Percentiles rank a stretch among this genome's conserved stretches.
phyloP scores from a whole-genome alignment of 2,329 filamentous ascomycete species.

The Diaporthe ampelina region DNA sequence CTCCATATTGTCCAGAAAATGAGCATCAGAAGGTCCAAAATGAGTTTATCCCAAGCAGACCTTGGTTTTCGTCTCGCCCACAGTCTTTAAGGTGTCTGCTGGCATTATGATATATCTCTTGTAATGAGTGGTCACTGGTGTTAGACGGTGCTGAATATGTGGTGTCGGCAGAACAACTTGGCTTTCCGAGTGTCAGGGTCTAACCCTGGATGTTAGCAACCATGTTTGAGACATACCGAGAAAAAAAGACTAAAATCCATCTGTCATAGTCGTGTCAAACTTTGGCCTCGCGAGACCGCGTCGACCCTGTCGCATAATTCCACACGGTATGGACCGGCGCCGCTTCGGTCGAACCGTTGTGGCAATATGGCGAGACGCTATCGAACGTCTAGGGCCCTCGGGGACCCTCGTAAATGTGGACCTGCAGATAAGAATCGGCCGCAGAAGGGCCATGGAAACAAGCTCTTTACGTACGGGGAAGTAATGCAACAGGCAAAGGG shows the following conservation, averaged over 20 bases:
- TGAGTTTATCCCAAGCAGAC: no score
- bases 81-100: not conserved
- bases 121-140: no score
- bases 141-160: not conserved
- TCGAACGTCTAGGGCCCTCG: constrained; percentile 9
- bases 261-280: constrained; percentile 4
- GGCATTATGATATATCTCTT: no score
- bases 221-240: no score
- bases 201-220: not conserved
- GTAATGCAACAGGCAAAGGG: constrained; percentile 14
- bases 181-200: not conserved
- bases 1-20: not conserved
- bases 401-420: constrained; percentile 24
- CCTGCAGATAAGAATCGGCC: constrained; percentile 16
- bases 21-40: not conserved
- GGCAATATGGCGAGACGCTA: constrained; percentile 30
- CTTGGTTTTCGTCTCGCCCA: no score
- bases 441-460: constrained; percentile 9
- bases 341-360: constrained; percentile 24
- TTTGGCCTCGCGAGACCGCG: not conserved
- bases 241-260: not conserved
- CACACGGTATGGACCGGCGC: not conserved
- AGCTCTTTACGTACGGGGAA: constrained; percentile 31
- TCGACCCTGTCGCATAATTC: not conserved
- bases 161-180: no score